Percentiles rank a stretch among this genome's conserved stretches.
phyloP scores from a whole-genome alignment of 768 basidiomycete species.

The Austroboletus festivus region DNA sequence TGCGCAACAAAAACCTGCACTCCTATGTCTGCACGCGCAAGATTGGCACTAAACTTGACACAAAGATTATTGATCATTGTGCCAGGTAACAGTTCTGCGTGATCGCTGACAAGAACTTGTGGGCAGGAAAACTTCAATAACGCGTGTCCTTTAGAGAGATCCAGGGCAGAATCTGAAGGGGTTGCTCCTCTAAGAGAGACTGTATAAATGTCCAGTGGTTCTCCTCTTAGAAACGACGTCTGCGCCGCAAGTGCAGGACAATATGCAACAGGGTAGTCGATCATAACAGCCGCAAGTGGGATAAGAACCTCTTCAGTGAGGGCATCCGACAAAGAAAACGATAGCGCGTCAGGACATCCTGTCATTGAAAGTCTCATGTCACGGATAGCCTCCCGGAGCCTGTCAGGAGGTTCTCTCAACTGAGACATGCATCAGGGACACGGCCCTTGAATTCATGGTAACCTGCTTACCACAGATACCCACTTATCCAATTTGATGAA shows the following conservation, averaged over 20 bases:
- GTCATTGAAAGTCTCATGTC: constrained; percentile 4
- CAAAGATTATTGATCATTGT: constrained; percentile 31
- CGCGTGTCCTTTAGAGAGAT: constrained; percentile 26
- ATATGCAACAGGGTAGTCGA: constrained; percentile 62
- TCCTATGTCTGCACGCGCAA: constrained; percentile 20
- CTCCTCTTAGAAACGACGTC: constrained; percentile 42
- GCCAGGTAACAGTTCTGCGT: constrained; percentile 14
- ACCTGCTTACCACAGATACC: constrained; percentile 22
- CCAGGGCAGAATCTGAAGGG: background rate
- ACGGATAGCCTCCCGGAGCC: constrained; percentile 14
- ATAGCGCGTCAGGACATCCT: constrained; percentile 9
- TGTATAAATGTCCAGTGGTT: constrained; percentile 51
- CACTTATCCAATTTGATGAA: constrained; percentile 18
- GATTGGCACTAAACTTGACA: constrained; percentile 33
- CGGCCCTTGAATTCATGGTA: background rate
- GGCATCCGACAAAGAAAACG: constrained; percentile 29
- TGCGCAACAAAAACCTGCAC: constrained; percentile 28
- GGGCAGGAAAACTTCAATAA: constrained; percentile 63
- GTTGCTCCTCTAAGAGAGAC: constrained; percentile 9
- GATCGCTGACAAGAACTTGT: constrained; percentile 14
- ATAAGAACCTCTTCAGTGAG: constrained; percentile 34
- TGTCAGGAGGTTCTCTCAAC: constrained; percentile 10
- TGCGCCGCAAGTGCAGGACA: constrained; percentile 42
- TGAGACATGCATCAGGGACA: constrained; percentile 9
- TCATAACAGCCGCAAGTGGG: constrained; percentile 55